A percentile compares a stretch with the other conserved stretches of the same genome.
These are phyloP conservation scores for Jackrogersella minutella DNA, from an alignment of 495 filamentous ascomycete species.

Conservation along the genomic window DNA sequence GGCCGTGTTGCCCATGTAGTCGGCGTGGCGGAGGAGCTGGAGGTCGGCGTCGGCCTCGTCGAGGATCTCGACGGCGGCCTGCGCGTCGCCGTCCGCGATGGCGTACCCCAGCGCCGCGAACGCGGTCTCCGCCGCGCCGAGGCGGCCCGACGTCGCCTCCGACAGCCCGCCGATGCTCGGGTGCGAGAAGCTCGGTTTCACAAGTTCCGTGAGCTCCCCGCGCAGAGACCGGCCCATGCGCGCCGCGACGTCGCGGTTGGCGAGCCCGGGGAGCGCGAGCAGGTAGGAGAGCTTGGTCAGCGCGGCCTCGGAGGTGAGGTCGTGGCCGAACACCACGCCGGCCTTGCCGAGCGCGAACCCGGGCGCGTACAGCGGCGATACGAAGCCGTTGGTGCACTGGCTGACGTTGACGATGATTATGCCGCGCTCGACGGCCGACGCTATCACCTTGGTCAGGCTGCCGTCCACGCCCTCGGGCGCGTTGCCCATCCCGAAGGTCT, in stretches of 20 bases:
- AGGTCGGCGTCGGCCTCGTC: constrained; percentile 60
- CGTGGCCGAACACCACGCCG: constrained; percentile 90
- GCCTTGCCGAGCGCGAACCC: constrained; percentile 87
- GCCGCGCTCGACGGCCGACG: constrained; percentile 77
- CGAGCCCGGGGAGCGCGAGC: constrained; percentile 71
- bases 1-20: constrained; percentile 93
- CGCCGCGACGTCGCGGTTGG: constrained; percentile 66
- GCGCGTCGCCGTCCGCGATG: constrained; percentile 74
- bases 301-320: constrained; percentile 93
- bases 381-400: constrained; percentile 88
- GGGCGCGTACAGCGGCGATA: constrained; percentile 89
- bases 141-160: constrained; percentile 49
- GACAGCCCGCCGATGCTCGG: constrained; percentile 57
- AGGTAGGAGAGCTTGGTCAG: constrained; percentile 93
- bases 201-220: constrained; percentile 85
- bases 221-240: constrained; percentile 80
- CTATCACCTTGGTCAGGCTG: constrained; percentile 81
- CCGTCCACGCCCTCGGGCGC: constrained; percentile 86
- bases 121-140: constrained; percentile 55
- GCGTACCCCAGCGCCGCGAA: constrained; percentile 84
- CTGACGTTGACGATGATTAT: constrained; percentile 93
- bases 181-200: constrained; percentile 71
- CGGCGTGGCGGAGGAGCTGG: constrained; percentile 77
- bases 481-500: constrained; percentile 97
- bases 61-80: constrained; percentile 69